Evolutionary conservation across 2,329 filamentous ascomycete species (phyloP).

Genomic region (Colletotrichum neosansevieriae): DNA sequence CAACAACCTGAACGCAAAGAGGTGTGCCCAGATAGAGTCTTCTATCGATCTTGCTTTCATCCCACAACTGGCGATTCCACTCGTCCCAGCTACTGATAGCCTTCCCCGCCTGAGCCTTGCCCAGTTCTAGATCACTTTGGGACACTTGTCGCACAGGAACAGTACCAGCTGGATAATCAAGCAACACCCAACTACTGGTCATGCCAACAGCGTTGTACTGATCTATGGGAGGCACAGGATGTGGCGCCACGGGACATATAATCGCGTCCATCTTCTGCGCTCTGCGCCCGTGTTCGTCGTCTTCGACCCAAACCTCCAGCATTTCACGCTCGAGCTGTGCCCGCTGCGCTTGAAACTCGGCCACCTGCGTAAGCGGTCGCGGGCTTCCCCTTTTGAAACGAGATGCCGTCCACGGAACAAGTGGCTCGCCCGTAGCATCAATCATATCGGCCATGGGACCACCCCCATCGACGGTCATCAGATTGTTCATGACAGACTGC

Average conservation of each 20-base stretch:
- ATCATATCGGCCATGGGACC: conserved; percentile 26
- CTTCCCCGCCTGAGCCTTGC: conserved; percentile 12
- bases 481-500: conserved; percentile 37
- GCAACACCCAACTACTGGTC: conserved; percentile 53
- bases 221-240: conserved; percentile 63
- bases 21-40: conserved; percentile 25
- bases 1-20: conserved; percentile 27
- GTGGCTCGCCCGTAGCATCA: conserved; percentile 22
- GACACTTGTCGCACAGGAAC: conserved; percentile 43
- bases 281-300: conserved; percentile 12
- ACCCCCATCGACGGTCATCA: conserved; percentile 29
- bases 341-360: conserved; percentile 26
- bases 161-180: conserved; percentile 53
- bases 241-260: conserved; percentile 70
- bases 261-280: conserved; percentile 61
- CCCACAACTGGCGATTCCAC: conserved; percentile 28
- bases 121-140: conserved; percentile 26
- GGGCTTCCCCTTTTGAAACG: conserved; percentile 20
- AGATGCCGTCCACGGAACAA: conserved; percentile 27
- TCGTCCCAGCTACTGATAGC: conserved; percentile 24
- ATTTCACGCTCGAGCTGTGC: conserved; percentile 28
- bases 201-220: conserved; percentile 46
- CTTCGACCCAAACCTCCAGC: conserved; percentile 28
- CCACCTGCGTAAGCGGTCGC: conserved; percentile 4
- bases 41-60: conserved; percentile 29